phyloP scores from a whole-genome alignment of 1,139 yeast species.

The Pichia sp. region DNA sequence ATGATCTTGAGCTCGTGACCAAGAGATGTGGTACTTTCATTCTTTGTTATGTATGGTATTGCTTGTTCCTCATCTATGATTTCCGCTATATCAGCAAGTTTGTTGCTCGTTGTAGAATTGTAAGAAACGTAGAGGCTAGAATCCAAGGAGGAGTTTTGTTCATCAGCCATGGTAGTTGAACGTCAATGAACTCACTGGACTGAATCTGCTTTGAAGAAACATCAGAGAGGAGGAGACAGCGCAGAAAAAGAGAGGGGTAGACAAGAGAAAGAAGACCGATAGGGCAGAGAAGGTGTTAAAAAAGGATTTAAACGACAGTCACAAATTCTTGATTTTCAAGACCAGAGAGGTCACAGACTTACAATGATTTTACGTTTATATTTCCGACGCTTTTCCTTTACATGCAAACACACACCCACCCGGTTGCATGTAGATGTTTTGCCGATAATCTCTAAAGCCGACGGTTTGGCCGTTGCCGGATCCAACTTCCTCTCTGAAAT shows the following conservation, averaged over 20 bases:
- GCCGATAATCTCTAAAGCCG: not conserved
- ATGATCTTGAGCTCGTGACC: conserved; percentile 21
- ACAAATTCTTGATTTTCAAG: no score
- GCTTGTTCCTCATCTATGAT: not conserved
- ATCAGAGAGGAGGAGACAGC: no score
- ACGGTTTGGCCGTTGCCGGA: not conserved
- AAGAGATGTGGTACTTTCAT: conserved; percentile 6
- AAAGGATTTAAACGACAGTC: no score
- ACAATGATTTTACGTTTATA: not conserved
- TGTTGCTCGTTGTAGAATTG: not conserved
- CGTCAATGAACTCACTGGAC: no score
- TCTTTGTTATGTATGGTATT: not conserved
- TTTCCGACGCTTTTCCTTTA: not conserved
- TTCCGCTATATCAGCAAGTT: not conserved
- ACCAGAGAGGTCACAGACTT: not conserved
- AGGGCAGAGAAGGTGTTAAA: no score
- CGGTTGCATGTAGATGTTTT: not conserved
- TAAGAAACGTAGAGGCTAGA: not conserved
- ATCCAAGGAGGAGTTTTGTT: not conserved
- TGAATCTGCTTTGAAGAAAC: no score
- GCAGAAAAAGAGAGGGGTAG: no score
- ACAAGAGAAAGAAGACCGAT: no score
- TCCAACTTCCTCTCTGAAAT: not conserved
- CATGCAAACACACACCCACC: not conserved
- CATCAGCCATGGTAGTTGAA: not conserved